These are phyloP conservation scores for Saraca asoca DNA, from an alignment of 331 rosid species.

Conservation along the genomic window DNA sequence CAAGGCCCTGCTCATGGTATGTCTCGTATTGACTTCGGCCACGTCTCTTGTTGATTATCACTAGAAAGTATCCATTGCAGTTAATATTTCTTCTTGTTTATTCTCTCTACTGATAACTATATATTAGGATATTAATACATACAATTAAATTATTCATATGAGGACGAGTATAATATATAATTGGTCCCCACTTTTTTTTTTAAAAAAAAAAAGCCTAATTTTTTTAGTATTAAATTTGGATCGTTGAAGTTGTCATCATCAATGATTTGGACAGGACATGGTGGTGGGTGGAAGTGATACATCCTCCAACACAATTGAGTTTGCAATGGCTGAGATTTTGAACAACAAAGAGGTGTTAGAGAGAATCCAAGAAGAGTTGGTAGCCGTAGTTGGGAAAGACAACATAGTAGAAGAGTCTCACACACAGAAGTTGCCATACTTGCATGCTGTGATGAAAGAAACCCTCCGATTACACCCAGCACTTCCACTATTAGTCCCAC, in stretches of 20 bases:
- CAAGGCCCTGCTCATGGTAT: constrained; percentile 79
- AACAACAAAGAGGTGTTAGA: constrained; percentile 43
- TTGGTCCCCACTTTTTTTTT: neutral
- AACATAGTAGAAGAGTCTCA: constrained; percentile 70
- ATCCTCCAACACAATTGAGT: constrained; percentile 67
- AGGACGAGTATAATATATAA: no score
- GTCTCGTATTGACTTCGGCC: neutral
- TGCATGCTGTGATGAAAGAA: constrained; percentile 81
- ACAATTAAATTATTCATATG: no score
- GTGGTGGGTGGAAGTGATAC: constrained; percentile 78
- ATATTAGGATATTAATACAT: no score
- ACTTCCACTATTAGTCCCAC: constrained; percentile 70
- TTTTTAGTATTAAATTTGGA: no score
- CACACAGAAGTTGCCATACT: constrained; percentile 52
- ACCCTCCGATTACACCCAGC: constrained; percentile 66
- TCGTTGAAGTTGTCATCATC: no score
- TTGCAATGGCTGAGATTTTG: constrained; percentile 67
- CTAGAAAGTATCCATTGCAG: no score
- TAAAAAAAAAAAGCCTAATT: no score
- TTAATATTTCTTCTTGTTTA: no score
- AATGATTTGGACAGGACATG: constrained; percentile 57
- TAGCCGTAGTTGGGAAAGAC: constrained; percentile 52
- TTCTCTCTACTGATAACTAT: no score
- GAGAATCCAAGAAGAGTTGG: constrained; percentile 60
- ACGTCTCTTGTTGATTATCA: no score